Conservation (phyloP, 345 rosid genomes). For the Cardiospermum halicacabum region DNA sequence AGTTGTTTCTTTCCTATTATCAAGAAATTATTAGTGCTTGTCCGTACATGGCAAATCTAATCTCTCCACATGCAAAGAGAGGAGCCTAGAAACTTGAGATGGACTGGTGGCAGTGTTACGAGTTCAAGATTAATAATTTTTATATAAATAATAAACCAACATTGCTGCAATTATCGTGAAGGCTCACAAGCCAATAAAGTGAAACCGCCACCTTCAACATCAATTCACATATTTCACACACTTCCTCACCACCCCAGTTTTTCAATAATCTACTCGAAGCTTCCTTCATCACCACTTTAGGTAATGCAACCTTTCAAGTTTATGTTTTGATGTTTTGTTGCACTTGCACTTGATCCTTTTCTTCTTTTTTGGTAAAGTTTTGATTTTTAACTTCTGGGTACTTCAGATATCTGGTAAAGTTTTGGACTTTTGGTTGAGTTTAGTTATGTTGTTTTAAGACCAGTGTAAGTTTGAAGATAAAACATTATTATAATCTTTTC, state of each 20-base stretch:
- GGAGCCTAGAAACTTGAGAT: conserved; percentile 21
- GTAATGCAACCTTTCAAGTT: not conserved
- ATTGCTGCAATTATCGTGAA: conserved; percentile 41
- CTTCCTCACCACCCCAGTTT: not conserved
- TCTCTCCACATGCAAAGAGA: conserved; percentile 3
- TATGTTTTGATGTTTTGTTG: conserved; percentile 3
- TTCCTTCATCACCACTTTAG: conserved; percentile 10
- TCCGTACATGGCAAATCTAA: conserved; percentile 1
- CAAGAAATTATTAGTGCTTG: conserved; percentile 17
- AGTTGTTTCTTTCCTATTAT: not conserved
- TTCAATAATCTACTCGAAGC: not conserved
- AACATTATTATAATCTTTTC: conserved; percentile 8
- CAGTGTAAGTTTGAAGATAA: conserved; percentile 13
- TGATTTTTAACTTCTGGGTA: conserved; percentile 12
- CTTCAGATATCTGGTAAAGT: conserved; percentile 25
- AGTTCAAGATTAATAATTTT: not conserved
- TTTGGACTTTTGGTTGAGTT: conserved; percentile 8
- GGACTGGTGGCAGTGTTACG: not conserved
- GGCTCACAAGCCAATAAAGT: conserved; percentile 38
- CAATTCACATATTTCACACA: conserved; percentile 34
- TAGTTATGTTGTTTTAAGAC: not conserved
- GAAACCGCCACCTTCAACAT: conserved; percentile 24
- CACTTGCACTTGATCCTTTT: conserved; percentile 10
- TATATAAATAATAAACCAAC: conserved; percentile 6
- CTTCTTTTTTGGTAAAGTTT: not conserved